Evolutionary conservation across 192 early-diverging fungal species (phyloP), one percentile per base, ranked within the genome.

Genomic region (Coemansia sp.): DNA sequence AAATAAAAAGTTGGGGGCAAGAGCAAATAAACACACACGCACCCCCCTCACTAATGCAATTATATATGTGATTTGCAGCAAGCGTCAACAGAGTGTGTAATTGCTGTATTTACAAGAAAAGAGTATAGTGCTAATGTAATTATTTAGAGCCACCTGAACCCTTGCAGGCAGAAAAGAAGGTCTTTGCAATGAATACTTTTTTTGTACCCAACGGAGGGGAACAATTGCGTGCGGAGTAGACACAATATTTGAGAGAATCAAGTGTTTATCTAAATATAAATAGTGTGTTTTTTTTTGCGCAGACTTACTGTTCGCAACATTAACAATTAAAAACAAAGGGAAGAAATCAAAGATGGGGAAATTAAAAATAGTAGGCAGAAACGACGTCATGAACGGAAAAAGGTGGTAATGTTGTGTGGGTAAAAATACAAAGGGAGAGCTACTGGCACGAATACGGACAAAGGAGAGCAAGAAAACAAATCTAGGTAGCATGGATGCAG

Each of bases 271-370:
- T 30, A 30, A 30, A 30, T 30, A 30, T 30, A 30, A 30, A 30
- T n/a, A n/a, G n/a, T 30, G 27, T 30, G 7, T 5, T 30, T 30
- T 30, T 30, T 5, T 2, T 7, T 48, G 46, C 46, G 46, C 46
- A 48, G 46, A 48, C 46, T 4, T 22, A 48, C 46, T 48, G 46
- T 48, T 48, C 46, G 46, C 46, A 48, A 24, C 46, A 24, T 21
- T 7, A 48, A 21, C 21, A 21, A 24, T 12, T 2, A 18, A 24
- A 24, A 21, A 2, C 14, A 48, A 24, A 15, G 3, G 46, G 46
- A 17, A 48, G 23, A 22, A 48, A 10, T 24, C 21, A 48, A 48
- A 24, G 46, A 15, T 25, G 22, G 27, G 27, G 27, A 30, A 30
- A n/a, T n/a, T n/a, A n/a, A n/a, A n/a, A n/a, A n/a, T n/a, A n/a